Conservation (phyloP, 768 basidiomycete genomes). For the Melanogaster broomeanus region DNA sequence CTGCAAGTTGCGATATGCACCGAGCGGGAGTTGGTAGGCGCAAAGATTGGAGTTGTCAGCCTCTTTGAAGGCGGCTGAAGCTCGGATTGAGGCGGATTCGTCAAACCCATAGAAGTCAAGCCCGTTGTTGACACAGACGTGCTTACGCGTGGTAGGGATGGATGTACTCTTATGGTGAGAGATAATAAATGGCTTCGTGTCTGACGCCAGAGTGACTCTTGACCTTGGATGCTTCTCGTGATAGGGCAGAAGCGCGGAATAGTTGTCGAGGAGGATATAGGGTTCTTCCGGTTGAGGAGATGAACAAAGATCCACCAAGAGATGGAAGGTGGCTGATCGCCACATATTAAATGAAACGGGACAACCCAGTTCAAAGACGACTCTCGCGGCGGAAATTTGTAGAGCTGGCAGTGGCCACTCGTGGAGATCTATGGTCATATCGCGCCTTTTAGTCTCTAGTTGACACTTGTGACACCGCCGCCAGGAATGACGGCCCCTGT, state of each 20-base stretch:
- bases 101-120: conserved; percentile 34
- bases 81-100: conserved; percentile 4
- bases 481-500: background rate
- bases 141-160: conserved; percentile 16
- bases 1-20: conserved; percentile 37
- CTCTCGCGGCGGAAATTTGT: conserved; percentile 18
- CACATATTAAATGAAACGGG: conserved; percentile 41
- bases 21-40: conserved; percentile 31
- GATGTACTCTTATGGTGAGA: conserved; percentile 33
- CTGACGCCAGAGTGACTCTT: conserved; percentile 40
- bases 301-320: conserved; percentile 38
- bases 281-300: background rate
- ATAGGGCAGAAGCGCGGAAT: background rate
- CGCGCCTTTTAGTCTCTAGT: conserved; percentile 8
- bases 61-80: conserved; percentile 9
- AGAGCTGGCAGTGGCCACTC: conserved; percentile 48
- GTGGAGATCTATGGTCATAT: conserved; percentile 33
- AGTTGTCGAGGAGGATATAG: conserved; percentile 3
- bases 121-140: conserved; percentile 31
- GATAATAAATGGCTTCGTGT: conserved; percentile 30
- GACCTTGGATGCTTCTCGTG: conserved; percentile 4
- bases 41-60: conserved; percentile 21
- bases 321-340: conserved; percentile 38
- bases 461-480: conserved; percentile 28
- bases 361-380: conserved; percentile 44